phyloP scores from a whole-genome alignment of 768 basidiomycete genomes.

The Boletus sensibilis region DNA sequence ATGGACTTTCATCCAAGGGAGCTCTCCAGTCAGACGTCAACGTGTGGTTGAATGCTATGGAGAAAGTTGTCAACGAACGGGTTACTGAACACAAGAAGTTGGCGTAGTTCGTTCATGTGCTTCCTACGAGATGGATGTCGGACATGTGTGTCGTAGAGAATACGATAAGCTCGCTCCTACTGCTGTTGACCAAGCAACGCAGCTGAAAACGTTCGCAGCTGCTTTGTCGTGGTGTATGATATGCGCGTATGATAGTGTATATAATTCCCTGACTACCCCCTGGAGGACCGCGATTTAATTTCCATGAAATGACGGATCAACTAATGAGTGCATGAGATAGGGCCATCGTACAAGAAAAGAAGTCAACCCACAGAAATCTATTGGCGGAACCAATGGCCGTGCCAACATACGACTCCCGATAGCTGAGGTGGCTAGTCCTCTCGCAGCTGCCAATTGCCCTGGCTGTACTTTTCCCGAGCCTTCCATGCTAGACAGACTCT shows the following conservation, averaged over 20 bases:
- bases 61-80: constrained; percentile 64
- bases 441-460: constrained; percentile 1
- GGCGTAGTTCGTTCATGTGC: constrained; percentile 16
- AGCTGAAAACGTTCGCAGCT: background rate
- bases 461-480: background rate
- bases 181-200: background rate
- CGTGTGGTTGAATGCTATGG: constrained; percentile 84
- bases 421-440: constrained; percentile 8
- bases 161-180: background rate
- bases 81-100: constrained; percentile 52
- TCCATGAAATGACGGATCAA: constrained; percentile 25
- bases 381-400: constrained; percentile 9
- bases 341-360: background rate
- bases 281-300: constrained; percentile 3
- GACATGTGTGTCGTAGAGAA: background rate
- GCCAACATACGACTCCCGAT: background rate
- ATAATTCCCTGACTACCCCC: constrained; percentile 2
- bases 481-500: background rate
- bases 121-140: background rate
- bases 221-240: background rate
- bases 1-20: constrained; percentile 3
- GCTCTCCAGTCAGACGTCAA: constrained; percentile 43
- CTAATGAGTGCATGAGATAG: constrained; percentile 12
- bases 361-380: constrained; percentile 25
- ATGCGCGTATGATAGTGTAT: constrained; percentile 1